Conservation (phyloP, 768 basidiomycete genomes). For the Kondoa subrosea region DNA sequence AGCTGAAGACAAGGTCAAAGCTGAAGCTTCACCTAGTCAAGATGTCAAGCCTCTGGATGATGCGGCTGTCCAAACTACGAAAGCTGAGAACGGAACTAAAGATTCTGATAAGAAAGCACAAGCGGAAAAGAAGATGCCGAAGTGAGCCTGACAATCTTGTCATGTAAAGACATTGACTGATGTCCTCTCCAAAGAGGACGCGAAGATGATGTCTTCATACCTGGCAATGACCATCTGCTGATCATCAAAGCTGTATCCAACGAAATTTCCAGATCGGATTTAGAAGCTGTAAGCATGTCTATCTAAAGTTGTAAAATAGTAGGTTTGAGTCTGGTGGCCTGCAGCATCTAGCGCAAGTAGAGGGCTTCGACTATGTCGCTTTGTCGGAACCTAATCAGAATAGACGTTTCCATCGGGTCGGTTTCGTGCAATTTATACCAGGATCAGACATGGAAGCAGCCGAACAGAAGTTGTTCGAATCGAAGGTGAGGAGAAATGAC, state of each 20-base stretch:
- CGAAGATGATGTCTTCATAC: constrained; percentile 19
- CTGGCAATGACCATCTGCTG: constrained; percentile 14
- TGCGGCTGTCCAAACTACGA: background rate
- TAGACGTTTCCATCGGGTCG: constrained; percentile 82
- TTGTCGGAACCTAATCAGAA: constrained; percentile 83
- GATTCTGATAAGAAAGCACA: background rate
- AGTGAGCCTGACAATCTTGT: background rate
- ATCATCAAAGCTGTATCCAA: constrained; percentile 20
- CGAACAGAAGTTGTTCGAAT: constrained; percentile 58
- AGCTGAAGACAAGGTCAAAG: constrained; percentile 9
- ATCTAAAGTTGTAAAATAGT: background rate
- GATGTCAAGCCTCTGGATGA: background rate
- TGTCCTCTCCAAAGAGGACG: background rate
- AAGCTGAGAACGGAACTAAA: background rate
- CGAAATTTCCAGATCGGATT: constrained; percentile 11
- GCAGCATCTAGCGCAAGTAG: constrained; percentile 57
- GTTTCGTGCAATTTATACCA: constrained; percentile 74
- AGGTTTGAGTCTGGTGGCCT: background rate
- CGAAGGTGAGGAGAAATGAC: constrained; percentile 45
- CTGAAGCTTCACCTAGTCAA: constrained; percentile 1
- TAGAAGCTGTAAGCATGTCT: constrained; percentile 20
- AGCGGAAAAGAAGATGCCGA: background rate
- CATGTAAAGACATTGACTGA: background rate
- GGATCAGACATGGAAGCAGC: constrained; percentile 65
- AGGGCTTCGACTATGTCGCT: constrained; percentile 74